Percentiles rank a stretch among this genome's conserved stretches.
phyloP scores from a whole-genome alignment of 805 yeast species.

The Candida yuanshanica region DNA sequence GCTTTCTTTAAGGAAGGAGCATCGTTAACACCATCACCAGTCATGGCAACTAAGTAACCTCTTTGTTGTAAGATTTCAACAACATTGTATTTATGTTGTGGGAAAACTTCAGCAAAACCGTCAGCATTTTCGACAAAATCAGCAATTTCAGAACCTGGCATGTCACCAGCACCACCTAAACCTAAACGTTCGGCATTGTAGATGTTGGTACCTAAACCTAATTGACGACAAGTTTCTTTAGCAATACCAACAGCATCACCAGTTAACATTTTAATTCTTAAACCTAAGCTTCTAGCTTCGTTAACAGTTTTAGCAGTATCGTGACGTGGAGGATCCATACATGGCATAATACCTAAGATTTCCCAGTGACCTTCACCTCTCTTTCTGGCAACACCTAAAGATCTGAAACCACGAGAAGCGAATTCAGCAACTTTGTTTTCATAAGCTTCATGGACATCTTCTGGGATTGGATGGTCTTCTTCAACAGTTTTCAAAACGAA shows the following conservation, averaged over 20 bases:
- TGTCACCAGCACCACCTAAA: conserved; percentile 87
- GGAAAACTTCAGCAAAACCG: conserved; percentile 98
- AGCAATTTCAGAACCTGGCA: conserved; percentile 97
- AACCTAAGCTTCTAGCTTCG: conserved; percentile 89
- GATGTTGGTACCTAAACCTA: conserved; percentile 93
- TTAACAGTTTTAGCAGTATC: conserved; percentile 92
- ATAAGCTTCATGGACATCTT: conserved; percentile 88
- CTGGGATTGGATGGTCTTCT: conserved; percentile 95
- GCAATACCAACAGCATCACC: conserved; percentile 99
- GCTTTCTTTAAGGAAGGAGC: conserved; percentile 97
- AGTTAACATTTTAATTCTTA: conserved; percentile 95
- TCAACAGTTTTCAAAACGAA: conserved; percentile 95
- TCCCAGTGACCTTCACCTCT: conserved; percentile 99
- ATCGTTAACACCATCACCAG: conserved; percentile 99
- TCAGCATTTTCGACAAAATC: conserved; percentile 97
- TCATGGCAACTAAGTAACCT: conserved; percentile 98
- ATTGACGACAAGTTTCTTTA: conserved; percentile 96
- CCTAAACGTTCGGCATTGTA: conserved; percentile 96
- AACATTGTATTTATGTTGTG: conserved; percentile 94
- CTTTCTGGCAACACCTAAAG: conserved; percentile 98
- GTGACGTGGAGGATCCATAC: conserved; percentile 98
- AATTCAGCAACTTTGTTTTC: conserved; percentile 97
- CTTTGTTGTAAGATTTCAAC: conserved; percentile 92
- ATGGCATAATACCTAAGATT: conserved; percentile 96
- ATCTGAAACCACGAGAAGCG: conserved; percentile 97